Conservation (phyloP, 768 basidiomycete species). For the Pisolithus microcarpus region DNA sequence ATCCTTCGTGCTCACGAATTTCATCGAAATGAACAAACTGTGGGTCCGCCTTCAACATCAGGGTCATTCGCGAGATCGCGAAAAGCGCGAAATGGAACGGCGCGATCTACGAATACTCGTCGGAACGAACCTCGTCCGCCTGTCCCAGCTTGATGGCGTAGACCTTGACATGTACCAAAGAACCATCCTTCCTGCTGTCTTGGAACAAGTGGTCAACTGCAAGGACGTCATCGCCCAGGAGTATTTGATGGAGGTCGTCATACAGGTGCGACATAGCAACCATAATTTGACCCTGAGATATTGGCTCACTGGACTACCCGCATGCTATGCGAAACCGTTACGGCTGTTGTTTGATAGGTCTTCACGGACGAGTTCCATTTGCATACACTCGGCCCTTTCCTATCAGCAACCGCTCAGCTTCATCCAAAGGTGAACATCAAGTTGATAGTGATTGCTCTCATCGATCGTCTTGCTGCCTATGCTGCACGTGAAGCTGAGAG, state of each 20-base stretch:
- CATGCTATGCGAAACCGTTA: background rate
- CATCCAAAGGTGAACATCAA: slow-evolving; percentile 99
- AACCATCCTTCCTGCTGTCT: slow-evolving; percentile 81
- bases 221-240: slow-evolving; percentile 99
- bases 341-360: slow-evolving; percentile 45
- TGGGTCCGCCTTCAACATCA: slow-evolving; percentile 99
- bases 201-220: slow-evolving; percentile 97
- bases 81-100: slow-evolving; percentile 95
- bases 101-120: slow-evolving; percentile 93
- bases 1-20: slow-evolving; percentile 93
- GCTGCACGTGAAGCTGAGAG: slow-evolving; percentile 96
- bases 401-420: slow-evolving; percentile 90
- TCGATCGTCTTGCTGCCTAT: slow-evolving; percentile 92
- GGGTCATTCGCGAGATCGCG: slow-evolving; percentile 93
- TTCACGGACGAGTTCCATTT: slow-evolving; percentile 99
- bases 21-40: slow-evolving; percentile 99
- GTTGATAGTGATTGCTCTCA: slow-evolving; percentile 93
- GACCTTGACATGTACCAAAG: slow-evolving; percentile 87
- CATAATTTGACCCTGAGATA: background rate
- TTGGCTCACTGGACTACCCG: no score
- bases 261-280: slow-evolving; percentile 56
- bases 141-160: slow-evolving; percentile 94
- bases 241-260: slow-evolving; percentile 99
- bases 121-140: slow-evolving; percentile 93
- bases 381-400: slow-evolving; percentile 91